Base-by-base conservation (phyloP, 495 filamentous ascomycete species). In the Penicillium coffeae region DNA sequence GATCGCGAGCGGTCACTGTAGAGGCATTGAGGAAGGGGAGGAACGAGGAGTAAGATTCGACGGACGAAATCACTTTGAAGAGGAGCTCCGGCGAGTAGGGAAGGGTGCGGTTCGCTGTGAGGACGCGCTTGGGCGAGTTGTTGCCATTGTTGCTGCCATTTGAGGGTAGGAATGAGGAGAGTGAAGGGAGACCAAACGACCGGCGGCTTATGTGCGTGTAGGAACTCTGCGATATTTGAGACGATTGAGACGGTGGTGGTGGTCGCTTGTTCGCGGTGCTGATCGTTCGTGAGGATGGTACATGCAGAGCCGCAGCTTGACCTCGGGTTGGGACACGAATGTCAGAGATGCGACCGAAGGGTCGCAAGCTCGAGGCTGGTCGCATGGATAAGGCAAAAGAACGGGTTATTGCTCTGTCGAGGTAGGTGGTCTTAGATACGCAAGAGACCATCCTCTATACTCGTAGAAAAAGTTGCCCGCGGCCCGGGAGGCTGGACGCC, bases 1-100 rank as follows among this genome's bases (percentile, higher is more conserved):
- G 62, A 46, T 80, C 74, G 37, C 79, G 73, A 40, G 65, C 47
- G n/a, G 88, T 95, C 2, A 96, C 87, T 22, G 66, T 75, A 1
- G 86, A 88, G 6, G 73, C 70, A 10, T 75, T 72, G 67, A 90
- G 90, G 80, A 93, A 94, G 8, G 92, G 92, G 22, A 96, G 80
- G 81, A 94, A 97, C 52, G 70, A 58, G 35, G 69, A 67, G 82
- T 96, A 98, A 55, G 77, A 79, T 65, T 85, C 75, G 52, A 96
- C 83, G 63, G 95, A 88, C 62, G 89, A 78, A 65, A 96, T 88
- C 25, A 96, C 72, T 47, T 71, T 70, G 84, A 89, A 96, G 55
- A 98, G 80, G 0, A 78, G 68, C 3, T 59, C 47, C 38, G 83
- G 75, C 1, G 81, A 68, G 77, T 94, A 94, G 21, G 88, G 87